phyloP scores from a whole-genome alignment of 2,329 filamentous ascomycete species.

The Mariannaea elegans region DNA sequence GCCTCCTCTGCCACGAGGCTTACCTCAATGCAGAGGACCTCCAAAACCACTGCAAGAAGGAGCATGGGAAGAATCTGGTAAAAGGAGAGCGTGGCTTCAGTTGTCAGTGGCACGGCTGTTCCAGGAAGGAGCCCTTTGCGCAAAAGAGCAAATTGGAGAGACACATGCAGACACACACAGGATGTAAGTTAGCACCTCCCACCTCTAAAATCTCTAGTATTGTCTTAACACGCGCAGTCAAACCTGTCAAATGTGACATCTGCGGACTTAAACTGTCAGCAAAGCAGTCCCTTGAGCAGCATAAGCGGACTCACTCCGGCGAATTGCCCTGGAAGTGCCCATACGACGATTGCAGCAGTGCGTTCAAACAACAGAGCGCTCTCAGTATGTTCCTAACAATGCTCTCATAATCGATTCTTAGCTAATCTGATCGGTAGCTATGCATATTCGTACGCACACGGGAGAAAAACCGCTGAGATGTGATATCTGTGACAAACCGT shows the following conservation, averaged over 20 bases:
- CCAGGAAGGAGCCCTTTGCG: constrained; percentile 61
- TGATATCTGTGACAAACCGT: constrained; percentile 65
- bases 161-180: constrained; percentile 72
- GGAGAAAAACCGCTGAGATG: constrained; percentile 70
- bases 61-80: constrained; percentile 57
- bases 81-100: constrained; percentile 57
- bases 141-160: constrained; percentile 71
- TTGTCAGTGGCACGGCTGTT: constrained; percentile 67
- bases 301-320: constrained; percentile 72
- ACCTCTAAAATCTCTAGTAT: constrained; percentile 1
- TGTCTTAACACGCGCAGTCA: constrained; percentile 53
- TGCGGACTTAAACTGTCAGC: constrained; percentile 70
- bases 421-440: constrained; percentile 55
- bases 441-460: constrained; percentile 73
- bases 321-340: constrained; percentile 70
- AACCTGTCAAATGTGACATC: constrained; percentile 64
- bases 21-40: constrained; percentile 59
- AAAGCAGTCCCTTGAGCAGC: constrained; percentile 73
- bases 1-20: constrained; percentile 42
- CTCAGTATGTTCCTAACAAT: constrained; percentile 58
- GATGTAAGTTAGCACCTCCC: constrained; percentile 56
- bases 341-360: constrained; percentile 59
- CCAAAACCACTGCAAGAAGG: constrained; percentile 62
- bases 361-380: constrained; percentile 74
- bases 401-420: neutral